These are phyloP conservation scores for Saturnispora kantuleensis DNA, from an alignment of 805 yeast species.

Conservation along the genomic window DNA sequence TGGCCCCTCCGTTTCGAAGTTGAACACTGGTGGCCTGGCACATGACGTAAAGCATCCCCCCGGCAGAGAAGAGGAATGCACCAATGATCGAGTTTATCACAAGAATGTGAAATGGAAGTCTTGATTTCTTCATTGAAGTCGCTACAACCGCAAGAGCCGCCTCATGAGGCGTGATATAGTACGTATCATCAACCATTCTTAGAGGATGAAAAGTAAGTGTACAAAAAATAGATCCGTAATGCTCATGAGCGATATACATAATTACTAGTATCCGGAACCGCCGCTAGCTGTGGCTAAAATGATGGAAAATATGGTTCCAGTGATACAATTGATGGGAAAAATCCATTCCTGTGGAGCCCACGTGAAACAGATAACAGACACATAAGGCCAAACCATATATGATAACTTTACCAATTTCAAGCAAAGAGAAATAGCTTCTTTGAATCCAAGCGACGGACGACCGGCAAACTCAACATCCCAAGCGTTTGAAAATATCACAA, in stretches of 20 bases:
- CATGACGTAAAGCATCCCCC: conserved; percentile 60
- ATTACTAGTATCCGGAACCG: too few relatives aligned
- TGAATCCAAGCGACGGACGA: not conserved
- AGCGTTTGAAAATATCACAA: conserved; percentile 36
- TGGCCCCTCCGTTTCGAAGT: conserved; percentile 29
- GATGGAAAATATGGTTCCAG: conserved; percentile 47
- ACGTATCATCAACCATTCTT: conserved; percentile 35
- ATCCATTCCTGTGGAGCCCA: conserved; percentile 39
- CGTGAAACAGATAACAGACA: conserved; percentile 41
- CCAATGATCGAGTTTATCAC: conserved; percentile 58
- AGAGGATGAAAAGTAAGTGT: not conserved
- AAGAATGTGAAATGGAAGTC: conserved; percentile 53
- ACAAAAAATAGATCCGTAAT: not conserved
- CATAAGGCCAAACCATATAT: conserved; percentile 51
- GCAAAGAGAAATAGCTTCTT: conserved; percentile 21
- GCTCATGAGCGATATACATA: not conserved
- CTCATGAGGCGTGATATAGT: conserved; percentile 67
- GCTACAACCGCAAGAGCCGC: conserved; percentile 80
- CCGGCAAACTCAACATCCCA: conserved; percentile 42
- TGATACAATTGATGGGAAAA: conserved; percentile 50
- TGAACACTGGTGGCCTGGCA: conserved; percentile 43
- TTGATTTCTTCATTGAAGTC: conserved; percentile 73
- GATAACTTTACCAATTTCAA: conserved; percentile 41
- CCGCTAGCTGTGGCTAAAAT: conserved; percentile 24
- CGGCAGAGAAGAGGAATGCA: conserved; percentile 57